Conservation (phyloP, 768 basidiomycete genomes). For the Lentinula guzmanii region DNA sequence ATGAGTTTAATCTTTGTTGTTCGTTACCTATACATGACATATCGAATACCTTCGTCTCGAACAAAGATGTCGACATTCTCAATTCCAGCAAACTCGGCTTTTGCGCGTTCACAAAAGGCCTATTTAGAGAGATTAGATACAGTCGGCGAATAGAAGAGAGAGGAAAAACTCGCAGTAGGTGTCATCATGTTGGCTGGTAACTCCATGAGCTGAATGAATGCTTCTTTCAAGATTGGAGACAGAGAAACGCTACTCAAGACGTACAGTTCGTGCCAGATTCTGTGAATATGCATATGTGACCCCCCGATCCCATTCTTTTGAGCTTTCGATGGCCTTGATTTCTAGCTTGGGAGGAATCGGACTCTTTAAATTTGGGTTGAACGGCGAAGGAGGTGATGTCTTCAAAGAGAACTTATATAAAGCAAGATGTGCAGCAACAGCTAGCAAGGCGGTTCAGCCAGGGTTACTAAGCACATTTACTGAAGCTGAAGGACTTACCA, state of each 20-base stretch:
- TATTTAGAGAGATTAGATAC: slow-evolving; percentile 16
- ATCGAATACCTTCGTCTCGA: slow-evolving; percentile 59
- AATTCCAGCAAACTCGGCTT: slow-evolving; percentile 59
- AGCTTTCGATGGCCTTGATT: slow-evolving; percentile 38
- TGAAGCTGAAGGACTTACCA: slow-evolving; percentile 52
- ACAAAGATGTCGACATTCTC: slow-evolving; percentile 64
- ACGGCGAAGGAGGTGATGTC: slow-evolving; percentile 60
- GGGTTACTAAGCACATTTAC: background rate
- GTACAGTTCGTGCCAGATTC: slow-evolving; percentile 73
- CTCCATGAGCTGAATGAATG: slow-evolving; percentile 60
- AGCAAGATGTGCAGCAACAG: slow-evolving; percentile 75
- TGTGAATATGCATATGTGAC: slow-evolving; percentile 70
- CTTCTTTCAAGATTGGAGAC: background rate
- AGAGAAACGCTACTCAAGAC: slow-evolving; percentile 9
- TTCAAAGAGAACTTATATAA: slow-evolving; percentile 75
- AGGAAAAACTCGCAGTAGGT: slow-evolving; percentile 50
- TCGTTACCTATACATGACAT: background rate
- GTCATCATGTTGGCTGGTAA: slow-evolving; percentile 83
- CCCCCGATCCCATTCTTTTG: slow-evolving; percentile 69
- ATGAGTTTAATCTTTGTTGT: background rate
- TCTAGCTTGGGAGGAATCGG: slow-evolving; percentile 43
- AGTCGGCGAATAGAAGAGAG: background rate
- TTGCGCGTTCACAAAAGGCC: slow-evolving; percentile 67
- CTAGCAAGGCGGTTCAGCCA: slow-evolving; percentile 24
- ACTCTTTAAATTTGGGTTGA: slow-evolving; percentile 55